phyloP scores from a whole-genome alignment of 176 grass and related monocot genomes.

The Miscanthus lutarioriparius region DNA sequence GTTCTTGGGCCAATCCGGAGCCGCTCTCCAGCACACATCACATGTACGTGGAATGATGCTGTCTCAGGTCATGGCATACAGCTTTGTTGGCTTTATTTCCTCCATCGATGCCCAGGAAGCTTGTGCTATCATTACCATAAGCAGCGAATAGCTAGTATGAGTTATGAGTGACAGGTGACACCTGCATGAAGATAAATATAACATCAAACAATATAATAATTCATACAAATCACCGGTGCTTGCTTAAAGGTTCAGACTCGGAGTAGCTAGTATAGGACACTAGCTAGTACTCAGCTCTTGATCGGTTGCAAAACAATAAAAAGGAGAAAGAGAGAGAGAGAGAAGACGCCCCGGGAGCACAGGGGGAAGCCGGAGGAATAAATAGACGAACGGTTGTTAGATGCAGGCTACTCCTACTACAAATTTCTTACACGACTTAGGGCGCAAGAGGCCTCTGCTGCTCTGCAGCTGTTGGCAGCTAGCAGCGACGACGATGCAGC shows the following conservation, averaged over 20 bases:
- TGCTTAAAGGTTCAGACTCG: slow-evolving; percentile 42
- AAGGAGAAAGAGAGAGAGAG: not conserved
- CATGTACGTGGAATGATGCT: slow-evolving; percentile 41
- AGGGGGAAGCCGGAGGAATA: slow-evolving; percentile 8
- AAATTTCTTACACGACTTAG: slow-evolving; percentile 27
- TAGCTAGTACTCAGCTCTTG: slow-evolving; percentile 27
- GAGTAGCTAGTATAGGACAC: slow-evolving; percentile 13
- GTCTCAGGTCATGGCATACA: slow-evolving; percentile 28
- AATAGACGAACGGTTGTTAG: slow-evolving; percentile 27
- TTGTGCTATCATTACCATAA: not conserved
- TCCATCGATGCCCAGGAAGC: not conserved
- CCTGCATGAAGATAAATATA: slow-evolving; percentile 1
- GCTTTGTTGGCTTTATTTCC: not conserved
- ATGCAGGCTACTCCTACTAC: slow-evolving; percentile 16
- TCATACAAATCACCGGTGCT: not conserved
- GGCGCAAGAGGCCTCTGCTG: not conserved
- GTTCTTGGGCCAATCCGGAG: not conserved
- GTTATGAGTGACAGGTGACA: slow-evolving; percentile 7
- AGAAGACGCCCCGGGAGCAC: not conserved
- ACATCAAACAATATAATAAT: not conserved
- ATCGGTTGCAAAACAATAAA: not conserved
- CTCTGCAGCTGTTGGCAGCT: not conserved
- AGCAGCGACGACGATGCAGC: slow-evolving; percentile 10
- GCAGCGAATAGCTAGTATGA: not conserved
- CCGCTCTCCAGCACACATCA: slow-evolving; percentile 25